A percentile compares a stretch with the other conserved stretches of the same genome.
Evolutionary conservation across 306 rosid species (phyloP).

Genomic region (Castanea sativa): DNA sequence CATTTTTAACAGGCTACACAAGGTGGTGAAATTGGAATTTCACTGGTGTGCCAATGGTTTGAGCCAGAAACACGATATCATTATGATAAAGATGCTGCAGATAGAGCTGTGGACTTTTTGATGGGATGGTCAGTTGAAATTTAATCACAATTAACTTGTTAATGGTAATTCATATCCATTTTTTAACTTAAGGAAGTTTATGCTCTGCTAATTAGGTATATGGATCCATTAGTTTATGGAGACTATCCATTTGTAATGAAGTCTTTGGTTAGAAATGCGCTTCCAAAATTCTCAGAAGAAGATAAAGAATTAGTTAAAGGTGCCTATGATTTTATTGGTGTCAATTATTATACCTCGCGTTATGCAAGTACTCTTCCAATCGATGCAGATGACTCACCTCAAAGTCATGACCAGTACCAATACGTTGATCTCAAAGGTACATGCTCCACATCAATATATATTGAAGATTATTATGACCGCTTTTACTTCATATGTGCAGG

Average conservation of each 20-base stretch:
- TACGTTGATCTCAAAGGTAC: neutral
- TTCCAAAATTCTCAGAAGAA: conserved; percentile 6
- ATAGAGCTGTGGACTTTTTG: conserved; percentile 31
- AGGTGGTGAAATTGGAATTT: conserved; percentile 41
- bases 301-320: conserved; percentile 21
- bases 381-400: conserved; percentile 1
- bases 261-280: conserved; percentile 13
- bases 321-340: conserved; percentile 32
- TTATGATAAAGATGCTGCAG: conserved; percentile 31
- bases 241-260: conserved; percentile 18
- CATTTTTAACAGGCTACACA: conserved; percentile 10
- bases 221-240: conserved; percentile 27
- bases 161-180: neutral
- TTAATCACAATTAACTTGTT: neutral
- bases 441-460: neutral
- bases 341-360: conserved; percentile 33
- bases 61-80: conserved; percentile 14
- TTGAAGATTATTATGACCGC: neutral
- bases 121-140: conserved; percentile 32
- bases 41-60: conserved; percentile 10
- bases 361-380: neutral
- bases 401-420: neutral
- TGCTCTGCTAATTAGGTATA: neutral
- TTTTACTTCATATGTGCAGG: neutral
- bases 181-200: neutral